Conservation (phyloP, 176 grass and related monocot species). For the Miscanthus lutarioriparius region DNA sequence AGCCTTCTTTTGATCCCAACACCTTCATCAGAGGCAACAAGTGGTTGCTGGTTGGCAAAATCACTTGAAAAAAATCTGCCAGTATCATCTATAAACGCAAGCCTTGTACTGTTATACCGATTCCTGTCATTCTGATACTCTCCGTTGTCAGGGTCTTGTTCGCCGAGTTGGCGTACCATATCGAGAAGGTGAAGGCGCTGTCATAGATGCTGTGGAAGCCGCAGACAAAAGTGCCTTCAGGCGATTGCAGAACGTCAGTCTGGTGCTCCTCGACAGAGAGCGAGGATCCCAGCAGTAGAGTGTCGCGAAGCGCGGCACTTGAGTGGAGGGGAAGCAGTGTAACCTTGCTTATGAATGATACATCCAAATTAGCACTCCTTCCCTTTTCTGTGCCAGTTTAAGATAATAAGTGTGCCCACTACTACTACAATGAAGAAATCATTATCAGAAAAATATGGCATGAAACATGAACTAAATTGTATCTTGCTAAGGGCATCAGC, state of each 20-base stretch:
- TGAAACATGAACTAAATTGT: neutral
- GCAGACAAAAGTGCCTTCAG: slow-evolving; percentile 25
- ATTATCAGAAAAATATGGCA: neutral
- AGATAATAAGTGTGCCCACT: neutral
- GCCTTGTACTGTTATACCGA: slow-evolving; percentile 17
- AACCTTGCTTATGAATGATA: neutral
- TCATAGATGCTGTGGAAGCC: slow-evolving; percentile 37
- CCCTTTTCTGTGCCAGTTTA: neutral
- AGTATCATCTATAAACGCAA: slow-evolving; percentile 32
- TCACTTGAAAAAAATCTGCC: slow-evolving; percentile 45
- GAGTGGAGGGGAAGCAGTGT: neutral
- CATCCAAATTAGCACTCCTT: neutral
- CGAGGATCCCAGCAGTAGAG: neutral
- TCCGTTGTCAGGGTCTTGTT: slow-evolving; percentile 33
- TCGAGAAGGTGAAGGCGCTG: slow-evolving; percentile 51
- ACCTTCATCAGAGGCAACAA: slow-evolving; percentile 49
- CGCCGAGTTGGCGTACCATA: slow-evolving; percentile 50
- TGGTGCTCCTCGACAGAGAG: neutral
- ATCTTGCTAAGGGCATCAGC: neutral
- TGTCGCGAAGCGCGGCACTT: neutral
- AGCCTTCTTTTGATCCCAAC: slow-evolving; percentile 40
- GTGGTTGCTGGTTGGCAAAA: slow-evolving; percentile 18
- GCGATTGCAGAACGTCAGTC: neutral
- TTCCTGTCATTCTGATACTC: slow-evolving; percentile 27
- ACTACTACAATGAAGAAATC: neutral